These are phyloP conservation scores for Serendipita indica DNA, from an alignment of 768 basidiomycete genomes.

Conservation along the genomic window DNA sequence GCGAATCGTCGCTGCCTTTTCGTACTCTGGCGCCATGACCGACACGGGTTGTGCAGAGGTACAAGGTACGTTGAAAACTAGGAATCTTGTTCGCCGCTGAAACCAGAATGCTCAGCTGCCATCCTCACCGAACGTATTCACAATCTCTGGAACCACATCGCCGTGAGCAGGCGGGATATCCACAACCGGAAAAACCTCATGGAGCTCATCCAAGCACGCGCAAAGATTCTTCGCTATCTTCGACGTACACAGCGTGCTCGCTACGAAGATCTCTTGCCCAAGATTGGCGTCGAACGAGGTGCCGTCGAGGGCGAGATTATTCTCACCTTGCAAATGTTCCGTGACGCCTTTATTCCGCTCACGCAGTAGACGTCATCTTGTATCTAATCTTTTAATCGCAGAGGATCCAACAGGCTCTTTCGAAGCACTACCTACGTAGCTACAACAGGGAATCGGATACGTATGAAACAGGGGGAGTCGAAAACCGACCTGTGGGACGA, in stretches of 20 bases:
- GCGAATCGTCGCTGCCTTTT: conserved; percentile 68
- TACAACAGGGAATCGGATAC: too few species aligned
- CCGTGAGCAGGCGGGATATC: conserved; percentile 52
- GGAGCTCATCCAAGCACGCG: conserved; percentile 65
- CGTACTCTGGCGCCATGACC: conserved; percentile 43
- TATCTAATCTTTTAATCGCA: too few species aligned
- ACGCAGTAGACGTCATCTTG: too few species aligned
- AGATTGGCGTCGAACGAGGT: conserved; percentile 59
- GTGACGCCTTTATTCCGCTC: too few species aligned
- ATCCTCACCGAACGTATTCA: conserved; percentile 76
- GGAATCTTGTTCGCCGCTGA: neutral
- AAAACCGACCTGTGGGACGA: too few species aligned
- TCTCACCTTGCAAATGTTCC: conserved; percentile 23
- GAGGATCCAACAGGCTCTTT: too few species aligned
- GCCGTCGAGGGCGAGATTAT: conserved; percentile 85
- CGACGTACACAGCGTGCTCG: conserved; percentile 46
- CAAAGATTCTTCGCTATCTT: conserved; percentile 69
- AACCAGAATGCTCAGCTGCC: conserved; percentile 41
- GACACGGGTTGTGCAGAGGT: conserved; percentile 80
- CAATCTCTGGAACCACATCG: conserved; percentile 60
- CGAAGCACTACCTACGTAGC: too few species aligned
- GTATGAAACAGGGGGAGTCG: too few species aligned
- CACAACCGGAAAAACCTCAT: conserved; percentile 61
- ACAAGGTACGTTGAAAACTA: conserved; percentile 46
- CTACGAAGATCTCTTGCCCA: conserved; percentile 56